Evolutionary conservation across 2,329 filamentous ascomycete genomes (phyloP).

Genomic region (Epichloe scottii): DNA sequence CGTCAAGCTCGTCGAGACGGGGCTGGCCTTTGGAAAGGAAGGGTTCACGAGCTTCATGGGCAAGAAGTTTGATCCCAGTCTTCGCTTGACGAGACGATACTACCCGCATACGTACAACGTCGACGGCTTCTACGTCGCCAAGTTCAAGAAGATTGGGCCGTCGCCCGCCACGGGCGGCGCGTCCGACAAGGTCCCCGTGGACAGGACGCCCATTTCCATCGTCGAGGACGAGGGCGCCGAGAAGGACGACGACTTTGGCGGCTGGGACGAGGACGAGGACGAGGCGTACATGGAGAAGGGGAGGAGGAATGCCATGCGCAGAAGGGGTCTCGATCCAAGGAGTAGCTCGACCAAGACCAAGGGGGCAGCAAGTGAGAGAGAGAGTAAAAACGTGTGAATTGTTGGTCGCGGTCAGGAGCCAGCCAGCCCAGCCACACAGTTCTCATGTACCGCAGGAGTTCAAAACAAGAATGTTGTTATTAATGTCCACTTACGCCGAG

Average conservation of each 20-base stretch:
- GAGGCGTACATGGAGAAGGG: constrained; percentile 57
- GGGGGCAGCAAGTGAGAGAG: background rate
- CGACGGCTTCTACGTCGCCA: constrained; percentile 96
- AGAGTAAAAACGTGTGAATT: no score
- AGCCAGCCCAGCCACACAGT: background rate
- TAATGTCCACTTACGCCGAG: background rate
- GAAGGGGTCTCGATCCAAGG: constrained; percentile 61
- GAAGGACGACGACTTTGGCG: constrained; percentile 48
- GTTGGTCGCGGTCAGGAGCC: background rate
- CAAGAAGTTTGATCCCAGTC: constrained; percentile 77
- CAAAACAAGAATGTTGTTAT: background rate
- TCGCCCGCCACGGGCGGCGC: constrained; percentile 43
- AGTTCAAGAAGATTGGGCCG: constrained; percentile 85
- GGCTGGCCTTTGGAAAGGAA: constrained; percentile 78
- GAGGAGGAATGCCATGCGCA: constrained; percentile 60
- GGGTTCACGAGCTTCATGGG: constrained; percentile 85
- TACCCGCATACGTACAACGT: constrained; percentile 92
- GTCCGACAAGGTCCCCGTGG: constrained; percentile 36
- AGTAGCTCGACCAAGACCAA: constrained; percentile 27
- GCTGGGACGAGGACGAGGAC: constrained; percentile 65
- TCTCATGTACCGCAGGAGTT: background rate
- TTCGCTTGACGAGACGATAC: constrained; percentile 74
- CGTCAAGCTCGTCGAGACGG: constrained; percentile 84
- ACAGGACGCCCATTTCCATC: constrained; percentile 54
- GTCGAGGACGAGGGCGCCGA: constrained; percentile 33